phyloP scores from a whole-genome alignment of 805 yeast species.

The Maudiozyma saulgeensis region DNA sequence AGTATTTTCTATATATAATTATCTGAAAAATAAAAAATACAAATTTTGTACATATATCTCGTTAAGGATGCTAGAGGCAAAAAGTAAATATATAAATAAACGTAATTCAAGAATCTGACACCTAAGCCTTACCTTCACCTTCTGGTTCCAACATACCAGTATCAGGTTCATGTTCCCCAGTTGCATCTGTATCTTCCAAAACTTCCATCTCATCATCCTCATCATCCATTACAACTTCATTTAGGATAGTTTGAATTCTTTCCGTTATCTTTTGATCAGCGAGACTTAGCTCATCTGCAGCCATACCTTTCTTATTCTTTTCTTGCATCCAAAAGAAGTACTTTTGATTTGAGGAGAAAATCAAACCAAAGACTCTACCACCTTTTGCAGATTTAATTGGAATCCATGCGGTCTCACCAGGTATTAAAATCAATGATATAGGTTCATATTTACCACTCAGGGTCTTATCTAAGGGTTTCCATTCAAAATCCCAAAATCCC shows the following conservation, averaged over 20 bases:
- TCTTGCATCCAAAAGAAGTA: conserved; percentile 67
- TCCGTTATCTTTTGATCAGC: conserved; percentile 45
- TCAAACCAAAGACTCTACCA: conserved; percentile 67
- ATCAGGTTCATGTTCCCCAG: conserved; percentile 6
- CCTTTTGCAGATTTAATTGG: conserved; percentile 58
- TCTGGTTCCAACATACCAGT: conserved; percentile 6
- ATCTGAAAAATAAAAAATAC: background rate
- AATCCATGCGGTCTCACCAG: conserved; percentile 76
- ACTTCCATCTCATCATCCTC: conserved; percentile 11
- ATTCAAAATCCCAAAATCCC: conserved; percentile 29
- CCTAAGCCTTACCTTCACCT: background rate
- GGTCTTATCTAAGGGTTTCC: conserved; percentile 25
- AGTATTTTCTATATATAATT: background rate
- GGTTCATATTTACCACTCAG: conserved; percentile 18
- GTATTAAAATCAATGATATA: conserved; percentile 54
- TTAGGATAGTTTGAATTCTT: conserved; percentile 43
- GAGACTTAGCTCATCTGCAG: conserved; percentile 39
- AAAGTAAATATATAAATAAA: too few species aligned
- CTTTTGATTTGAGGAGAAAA: conserved; percentile 57
- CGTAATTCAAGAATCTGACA: too few species aligned
- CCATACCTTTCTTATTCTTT: conserved; percentile 43
- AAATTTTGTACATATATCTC: too few species aligned
- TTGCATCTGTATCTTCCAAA: conserved; percentile 8
- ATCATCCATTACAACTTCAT: conserved; percentile 21
- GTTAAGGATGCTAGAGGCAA: too few species aligned